Evolutionary conservation across 805 yeast genomes (phyloP), one percentile per base, ranked within the genome.

Genomic region (Saturnispora quitensis): DNA sequence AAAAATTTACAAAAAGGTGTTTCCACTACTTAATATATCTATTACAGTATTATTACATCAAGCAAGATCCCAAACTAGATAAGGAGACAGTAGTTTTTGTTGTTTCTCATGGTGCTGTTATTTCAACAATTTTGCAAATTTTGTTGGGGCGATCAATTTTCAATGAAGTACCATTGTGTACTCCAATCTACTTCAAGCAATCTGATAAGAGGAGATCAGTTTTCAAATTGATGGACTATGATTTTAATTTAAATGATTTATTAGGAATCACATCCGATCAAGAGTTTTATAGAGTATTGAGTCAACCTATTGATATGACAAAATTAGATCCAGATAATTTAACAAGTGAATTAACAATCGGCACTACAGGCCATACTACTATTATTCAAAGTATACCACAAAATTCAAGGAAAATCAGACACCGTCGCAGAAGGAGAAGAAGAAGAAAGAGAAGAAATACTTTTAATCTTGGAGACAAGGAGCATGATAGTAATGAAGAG

Each of bases 31-130:
- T 72, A 31, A 63, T 64, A 12, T 58, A 66, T 6, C 59, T 73
- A 9, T 51, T 71, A 15, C 69, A 68, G 48, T 62, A 59, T 47
- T 65, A 68, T 47, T 58, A 62, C 25, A 56, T 53, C 9, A 48
- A 53, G n/a, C 59, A 67, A 10, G 47, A 53, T 2, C 58, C 58
- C 5, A 55, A 58, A 36, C 62, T 66, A 6, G 64, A 69, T 35
- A 63, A 63, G 43, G 60, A 68, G 36, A 62, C 68, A 3, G 58
- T 67, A 1, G 55, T 73, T 3, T 51, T 65, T 24, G 55, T 73
- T 15, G 62, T 73, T 54, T 63, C 75, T 4, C 77, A 73, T 53
- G 77, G 77, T 7, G 75, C 77, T 1, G 68, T 72, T 45, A 71
- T 72, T 12, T 65, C 74, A 18, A 62, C 71, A 22, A 54, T 73